Conservation (phyloP, 495 filamentous ascomycete species). For the Penicillium paradoxum region DNA sequence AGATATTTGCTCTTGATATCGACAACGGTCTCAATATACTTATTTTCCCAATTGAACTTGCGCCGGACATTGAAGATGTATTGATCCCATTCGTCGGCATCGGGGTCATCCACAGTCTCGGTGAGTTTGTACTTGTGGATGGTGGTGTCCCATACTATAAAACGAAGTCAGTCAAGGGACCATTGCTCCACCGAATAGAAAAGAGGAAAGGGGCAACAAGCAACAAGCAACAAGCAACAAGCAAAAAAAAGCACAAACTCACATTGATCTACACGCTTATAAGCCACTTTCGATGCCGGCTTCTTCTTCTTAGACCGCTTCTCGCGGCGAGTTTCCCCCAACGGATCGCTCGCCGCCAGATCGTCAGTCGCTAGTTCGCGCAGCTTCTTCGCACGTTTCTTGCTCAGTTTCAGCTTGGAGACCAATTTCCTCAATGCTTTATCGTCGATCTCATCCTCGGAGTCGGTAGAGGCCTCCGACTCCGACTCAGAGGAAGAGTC, state of each 20-base stretch:
- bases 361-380: conserved; percentile 26
- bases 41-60: conserved; percentile 84
- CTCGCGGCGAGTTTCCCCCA: conserved; percentile 12
- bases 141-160: conserved; percentile 64
- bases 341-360: conserved; percentile 5
- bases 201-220: too few relatives aligned
- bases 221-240: neutral
- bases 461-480: conserved; percentile 29
- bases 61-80: conserved; percentile 84
- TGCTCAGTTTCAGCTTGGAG: conserved; percentile 44
- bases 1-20: conserved; percentile 84
- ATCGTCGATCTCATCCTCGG: conserved; percentile 28
- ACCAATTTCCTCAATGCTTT: conserved; percentile 45
- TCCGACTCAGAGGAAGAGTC: conserved; percentile 32
- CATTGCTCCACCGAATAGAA: too few relatives aligned
- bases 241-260: conserved; percentile 13
- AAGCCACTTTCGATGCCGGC: conserved; percentile 65
- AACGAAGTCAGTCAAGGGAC: neutral
- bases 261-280: conserved; percentile 80
- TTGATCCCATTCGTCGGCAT: conserved; percentile 73
- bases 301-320: conserved; percentile 38
- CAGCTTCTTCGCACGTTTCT: conserved; percentile 33
- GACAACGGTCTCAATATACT: conserved; percentile 70
- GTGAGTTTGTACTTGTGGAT: conserved; percentile 81
- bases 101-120: conserved; percentile 68